Conservation (phyloP, 164 flowering plant species). For the Stephania cephalantha region DNA sequence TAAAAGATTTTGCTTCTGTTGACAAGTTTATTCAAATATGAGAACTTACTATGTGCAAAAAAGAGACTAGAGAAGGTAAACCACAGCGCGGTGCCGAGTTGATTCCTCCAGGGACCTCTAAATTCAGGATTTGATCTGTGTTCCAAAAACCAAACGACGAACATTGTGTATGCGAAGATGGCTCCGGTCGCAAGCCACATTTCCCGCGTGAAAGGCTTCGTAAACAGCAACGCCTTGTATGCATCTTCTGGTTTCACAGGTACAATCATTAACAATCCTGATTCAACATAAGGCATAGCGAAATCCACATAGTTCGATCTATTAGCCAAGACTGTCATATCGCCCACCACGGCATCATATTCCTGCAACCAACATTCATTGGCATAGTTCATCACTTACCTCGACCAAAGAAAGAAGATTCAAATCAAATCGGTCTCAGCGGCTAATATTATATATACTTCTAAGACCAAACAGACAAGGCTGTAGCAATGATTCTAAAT, state of each 20-base stretch:
- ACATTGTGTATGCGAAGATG: constrained; percentile 30
- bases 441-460: too few species aligned
- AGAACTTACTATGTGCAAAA: constrained; percentile 56
- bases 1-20: neutral
- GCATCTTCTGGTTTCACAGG: constrained; percentile 21
- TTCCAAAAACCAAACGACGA: constrained; percentile 32
- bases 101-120: constrained; percentile 33
- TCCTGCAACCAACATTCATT: constrained; percentile 2
- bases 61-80: constrained; percentile 52
- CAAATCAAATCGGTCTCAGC: neutral
- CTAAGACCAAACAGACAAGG: too few species aligned
- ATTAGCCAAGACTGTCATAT: constrained; percentile 36
- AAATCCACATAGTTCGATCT: constrained; percentile 39
- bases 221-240: constrained; percentile 28
- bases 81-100: constrained; percentile 44
- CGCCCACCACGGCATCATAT: constrained; percentile 42
- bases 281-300: constrained; percentile 43
- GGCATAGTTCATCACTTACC: neutral
- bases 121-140: constrained; percentile 37
- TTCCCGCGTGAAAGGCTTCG: constrained; percentile 43
- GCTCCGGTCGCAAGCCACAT: constrained; percentile 42
- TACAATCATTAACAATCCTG: constrained; percentile 40
- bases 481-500: too few species aligned
- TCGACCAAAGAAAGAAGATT: neutral
- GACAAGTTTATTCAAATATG: neutral